Percentiles rank a stretch among this genome's conserved stretches.
These are phyloP conservation scores for Mycena amicta DNA, from an alignment of 768 basidiomycete genomes.

Conservation along the genomic window DNA sequence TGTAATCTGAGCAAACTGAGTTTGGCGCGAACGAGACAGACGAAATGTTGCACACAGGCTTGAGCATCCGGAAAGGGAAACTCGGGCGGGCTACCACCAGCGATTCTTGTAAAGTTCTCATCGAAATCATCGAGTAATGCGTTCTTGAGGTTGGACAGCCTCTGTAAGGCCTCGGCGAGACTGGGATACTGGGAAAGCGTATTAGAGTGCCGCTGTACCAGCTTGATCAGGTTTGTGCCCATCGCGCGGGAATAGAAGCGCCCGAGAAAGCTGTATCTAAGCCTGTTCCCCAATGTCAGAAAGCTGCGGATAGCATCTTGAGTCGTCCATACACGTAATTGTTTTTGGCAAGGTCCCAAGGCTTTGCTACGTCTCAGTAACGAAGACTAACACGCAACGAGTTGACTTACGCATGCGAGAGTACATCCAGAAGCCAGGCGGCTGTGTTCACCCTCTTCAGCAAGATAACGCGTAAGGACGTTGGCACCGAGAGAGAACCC, in stretches of 20 bases:
- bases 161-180: constrained; percentile 50
- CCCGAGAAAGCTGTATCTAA: constrained; percentile 48
- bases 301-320: not conserved
- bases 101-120: constrained; percentile 63
- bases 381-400: too few relatives aligned
- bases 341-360: constrained; percentile 56
- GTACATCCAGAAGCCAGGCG: constrained; percentile 68
- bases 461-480: constrained; percentile 86
- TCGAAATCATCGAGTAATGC: constrained; percentile 64
- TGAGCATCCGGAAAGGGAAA: constrained; percentile 51
- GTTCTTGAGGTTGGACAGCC: constrained; percentile 49
- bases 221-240: constrained; percentile 69
- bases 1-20: constrained; percentile 34
- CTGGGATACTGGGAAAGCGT: constrained; percentile 53
- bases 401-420: constrained; percentile 74
- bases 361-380: too few relatives aligned
- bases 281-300: constrained; percentile 4
- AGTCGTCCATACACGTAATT: constrained; percentile 44
- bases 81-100: constrained; percentile 64
- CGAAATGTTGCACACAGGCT: constrained; percentile 29
- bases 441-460: constrained; percentile 72
- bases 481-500: constrained; percentile 96
- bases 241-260: constrained; percentile 78
- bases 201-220: constrained; percentile 54
- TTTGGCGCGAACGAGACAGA: not conserved